Evolutionary conservation across 352 stramenopile species (phyloP).

Genomic region (Phytophthora kernoviae): DNA sequence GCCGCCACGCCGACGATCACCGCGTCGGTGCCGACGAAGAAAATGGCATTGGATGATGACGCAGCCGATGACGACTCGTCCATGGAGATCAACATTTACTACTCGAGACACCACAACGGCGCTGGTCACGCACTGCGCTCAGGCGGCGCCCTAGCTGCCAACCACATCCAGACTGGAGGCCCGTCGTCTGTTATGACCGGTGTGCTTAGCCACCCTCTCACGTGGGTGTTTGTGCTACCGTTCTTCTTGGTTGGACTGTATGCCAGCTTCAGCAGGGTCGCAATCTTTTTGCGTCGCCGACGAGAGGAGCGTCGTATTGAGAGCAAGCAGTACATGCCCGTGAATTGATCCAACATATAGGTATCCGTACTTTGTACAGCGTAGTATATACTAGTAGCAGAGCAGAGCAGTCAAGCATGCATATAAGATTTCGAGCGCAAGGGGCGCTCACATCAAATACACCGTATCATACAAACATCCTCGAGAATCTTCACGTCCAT

Average conservation of each 20-base stretch:
- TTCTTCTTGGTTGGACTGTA: constrained; percentile 72
- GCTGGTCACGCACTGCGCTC: constrained; percentile 37
- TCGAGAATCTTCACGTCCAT: background rate
- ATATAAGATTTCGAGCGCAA: constrained; percentile 16
- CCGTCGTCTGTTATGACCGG: constrained; percentile 24
- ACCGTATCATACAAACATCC: background rate
- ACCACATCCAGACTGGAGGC: constrained; percentile 32
- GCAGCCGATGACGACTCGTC: constrained; percentile 51
- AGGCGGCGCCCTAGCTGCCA: constrained; percentile 21
- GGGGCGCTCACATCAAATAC: constrained; percentile 10
- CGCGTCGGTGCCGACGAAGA: constrained; percentile 16
- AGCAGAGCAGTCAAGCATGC: constrained; percentile 14
- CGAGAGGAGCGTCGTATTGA: constrained; percentile 68
- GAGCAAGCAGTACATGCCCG: constrained; percentile 71
- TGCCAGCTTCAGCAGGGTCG: constrained; percentile 42
- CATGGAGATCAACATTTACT: constrained; percentile 64
- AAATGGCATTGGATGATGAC: constrained; percentile 13
- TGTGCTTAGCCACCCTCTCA: constrained; percentile 34
- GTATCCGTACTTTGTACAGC: constrained; percentile 24
- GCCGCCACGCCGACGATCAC: constrained; percentile 16
- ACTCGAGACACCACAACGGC: constrained; percentile 53
- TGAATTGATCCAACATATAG: constrained; percentile 38
- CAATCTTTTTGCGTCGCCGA: constrained; percentile 56
- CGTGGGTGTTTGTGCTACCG: constrained; percentile 61
- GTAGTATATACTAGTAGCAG: constrained; percentile 7